Evolutionary conservation across 768 basidiomycete species (phyloP), one percentile per base, ranked within the genome.

Genomic region (Leccinum barrowsii): DNA sequence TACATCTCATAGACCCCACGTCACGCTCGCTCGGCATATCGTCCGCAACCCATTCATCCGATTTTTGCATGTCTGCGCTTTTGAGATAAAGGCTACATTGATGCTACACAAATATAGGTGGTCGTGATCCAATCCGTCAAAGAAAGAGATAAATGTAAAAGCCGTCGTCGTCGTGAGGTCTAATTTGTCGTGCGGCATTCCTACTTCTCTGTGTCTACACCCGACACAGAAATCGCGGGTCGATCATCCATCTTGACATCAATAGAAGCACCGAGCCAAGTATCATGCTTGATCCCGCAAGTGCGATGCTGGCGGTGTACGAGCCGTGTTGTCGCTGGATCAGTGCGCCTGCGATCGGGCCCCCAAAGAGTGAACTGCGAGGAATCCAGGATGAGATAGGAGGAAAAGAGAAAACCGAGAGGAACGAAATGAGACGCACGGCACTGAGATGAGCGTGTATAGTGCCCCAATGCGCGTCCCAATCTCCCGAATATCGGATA

Each of bases 381-480:
- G 35, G 49, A 19, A 7, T 52, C 40, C 46, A 28, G 1, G 17
- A 42, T 56, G 35, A 61, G 54, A 47, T 19, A 40, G 19, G 7
- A 4, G 47, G 47, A 53, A 44, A 19, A 13, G 21, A 15, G 3
- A 22, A 8, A 10, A n/a, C 32, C 4, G 54, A 7, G 19, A 21
- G n/a, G 15, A 22, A 28, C 52, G 13, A 44, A 59, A n/a, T 17
- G 26, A 40, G 5, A 86, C 87, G 78, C 71, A 90, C 87, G 87
- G 85, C 40, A 89, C 76, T 0, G 87, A 84, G 21, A 87, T 82
- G 13, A 87, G 71, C 19, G 77, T 84, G 65, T 88, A 89, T 44
- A 89, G 66, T 59, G 83, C 73, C 19, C 88, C 88, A 46, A 89
- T 82, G 49, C 85, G 77, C 22, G 78, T 77, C 4, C 88, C 88